These are phyloP conservation scores for Hypomontagnella monticulosa DNA, from an alignment of 495 filamentous ascomycete species.

Conservation along the genomic window DNA sequence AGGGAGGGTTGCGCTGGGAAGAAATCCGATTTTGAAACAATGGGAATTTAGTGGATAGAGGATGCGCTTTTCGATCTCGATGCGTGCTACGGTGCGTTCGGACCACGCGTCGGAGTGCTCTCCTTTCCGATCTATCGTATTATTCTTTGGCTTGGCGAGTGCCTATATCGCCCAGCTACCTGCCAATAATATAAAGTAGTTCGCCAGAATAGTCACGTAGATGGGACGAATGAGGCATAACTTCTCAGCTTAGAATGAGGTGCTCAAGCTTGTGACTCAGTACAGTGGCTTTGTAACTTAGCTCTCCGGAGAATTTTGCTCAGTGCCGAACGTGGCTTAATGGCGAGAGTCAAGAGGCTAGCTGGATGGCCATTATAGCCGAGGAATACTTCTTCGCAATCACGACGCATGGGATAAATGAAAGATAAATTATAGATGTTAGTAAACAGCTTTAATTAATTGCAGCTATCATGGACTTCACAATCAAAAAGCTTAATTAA, in stretches of 20 bases:
- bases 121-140: slow-evolving; percentile 20
- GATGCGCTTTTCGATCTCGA: slow-evolving; percentile 34
- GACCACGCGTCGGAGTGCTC: not conserved
- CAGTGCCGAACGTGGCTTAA: too few relatives aligned
- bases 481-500: too few relatives aligned
- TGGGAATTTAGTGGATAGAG: slow-evolving; percentile 25
- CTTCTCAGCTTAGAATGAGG: slow-evolving; percentile 29
- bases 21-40: slow-evolving; percentile 36
- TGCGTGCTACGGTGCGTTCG: not conserved
- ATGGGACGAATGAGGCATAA: slow-evolving; percentile 5
- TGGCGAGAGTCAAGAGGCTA: too few relatives aligned
- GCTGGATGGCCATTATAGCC: too few relatives aligned
- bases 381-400: too few relatives aligned
- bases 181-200: slow-evolving; percentile 12
- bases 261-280: slow-evolving; percentile 18
- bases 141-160: slow-evolving; percentile 3
- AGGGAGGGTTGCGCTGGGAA: slow-evolving; percentile 1
- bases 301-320: too few relatives aligned
- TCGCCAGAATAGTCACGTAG: slow-evolving; percentile 4
- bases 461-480: too few relatives aligned
- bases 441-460: too few relatives aligned
- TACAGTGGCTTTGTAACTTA: too few relatives aligned
- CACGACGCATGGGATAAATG: too few relatives aligned
- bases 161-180: slow-evolving; percentile 5
- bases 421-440: too few relatives aligned